These are phyloP conservation scores for Amphichorda felina DNA, from an alignment of 2,329 filamentous ascomycete genomes.

Conservation along the genomic window DNA sequence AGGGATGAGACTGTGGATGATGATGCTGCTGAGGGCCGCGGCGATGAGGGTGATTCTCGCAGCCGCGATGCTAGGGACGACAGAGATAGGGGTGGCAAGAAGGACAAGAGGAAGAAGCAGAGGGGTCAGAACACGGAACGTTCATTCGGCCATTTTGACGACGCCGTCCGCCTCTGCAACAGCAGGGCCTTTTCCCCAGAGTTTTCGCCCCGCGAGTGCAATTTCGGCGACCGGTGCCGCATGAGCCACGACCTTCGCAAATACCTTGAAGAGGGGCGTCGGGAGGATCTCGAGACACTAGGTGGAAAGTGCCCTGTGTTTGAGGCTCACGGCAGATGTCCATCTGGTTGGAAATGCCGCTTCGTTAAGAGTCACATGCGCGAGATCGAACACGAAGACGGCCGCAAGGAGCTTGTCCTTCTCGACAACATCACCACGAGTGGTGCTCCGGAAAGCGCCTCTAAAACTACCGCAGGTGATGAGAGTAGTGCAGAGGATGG, in stretches of 20 bases:
- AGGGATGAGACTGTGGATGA: constrained; percentile 21
- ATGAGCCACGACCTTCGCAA: constrained; percentile 74
- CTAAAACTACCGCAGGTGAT: constrained; percentile 2
- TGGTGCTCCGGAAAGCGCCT: background rate
- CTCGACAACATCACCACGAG: constrained; percentile 27
- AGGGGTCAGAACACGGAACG: constrained; percentile 70
- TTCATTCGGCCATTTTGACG: constrained; percentile 67
- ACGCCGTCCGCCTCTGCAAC: constrained; percentile 67
- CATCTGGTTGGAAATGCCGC: constrained; percentile 86
- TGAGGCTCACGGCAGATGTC: constrained; percentile 63
- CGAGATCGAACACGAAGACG: constrained; percentile 68
- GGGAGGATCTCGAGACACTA: constrained; percentile 67
- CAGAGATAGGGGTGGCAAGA: constrained; percentile 31
- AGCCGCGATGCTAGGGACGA: constrained; percentile 41
- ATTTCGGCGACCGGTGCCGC: constrained; percentile 70
- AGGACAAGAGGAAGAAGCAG: constrained; percentile 26
- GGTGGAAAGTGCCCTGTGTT: constrained; percentile 73
- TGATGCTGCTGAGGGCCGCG: constrained; percentile 35
- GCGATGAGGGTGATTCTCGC: constrained; percentile 24
- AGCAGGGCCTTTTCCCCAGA: constrained; percentile 61
- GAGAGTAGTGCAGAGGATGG: constrained; percentile 18
- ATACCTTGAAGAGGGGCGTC: constrained; percentile 74
- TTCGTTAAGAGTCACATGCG: constrained; percentile 80
- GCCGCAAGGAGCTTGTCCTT: constrained; percentile 70
- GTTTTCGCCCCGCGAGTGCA: constrained; percentile 69